Base-by-base conservation (phyloP, 2,329 filamentous ascomycete genomes). In the Diaporthe sp. region DNA sequence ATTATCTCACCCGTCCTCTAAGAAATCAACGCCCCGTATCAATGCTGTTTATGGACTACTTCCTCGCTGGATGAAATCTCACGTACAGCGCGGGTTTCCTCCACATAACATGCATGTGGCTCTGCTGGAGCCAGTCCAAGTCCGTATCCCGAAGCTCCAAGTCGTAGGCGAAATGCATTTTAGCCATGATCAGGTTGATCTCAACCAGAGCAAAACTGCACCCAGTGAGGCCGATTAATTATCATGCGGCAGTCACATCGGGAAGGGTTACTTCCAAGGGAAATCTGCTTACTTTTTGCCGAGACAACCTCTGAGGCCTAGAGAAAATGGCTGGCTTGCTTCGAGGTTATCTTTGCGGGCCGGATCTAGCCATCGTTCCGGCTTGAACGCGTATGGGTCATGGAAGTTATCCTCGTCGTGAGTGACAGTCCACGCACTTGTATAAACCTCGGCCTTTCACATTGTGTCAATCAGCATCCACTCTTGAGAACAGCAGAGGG, bases 261-360 rank as follows among this genome's bases (percentile, higher is more conserved):
- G 2, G 0, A n/a, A 68, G 9, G 19, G 9, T 4, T 4, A 3
- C 25, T 12, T 9, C 1, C 12, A 4, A 17, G 17, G 17, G 4
- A 25, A 31, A 4, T 13, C 31, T 10, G 28, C 61, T 37, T 5
- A 74, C 72, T 57, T 74, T 28, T 70, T 55, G 9, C 72, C 72
- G 4, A 68, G 37, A n/a, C 72, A 74, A 4, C 72, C 72, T 49
- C 72, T 49, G 1, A 46, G 25, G 7, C 72, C 72, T 0, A 74
- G n/a, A 10, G 72, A 74, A 13, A 74, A 74, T 5, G 72, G 72
- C 37, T 74, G 72, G 22, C 72, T 68, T 6, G 72, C 72, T 34
- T 74, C 72, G 25, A 74, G 51, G 5, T 57, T 55, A 17, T 74
- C 72, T 34, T 42, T 68, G 34, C 44, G 37, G 22, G 19, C 37